These are phyloP conservation scores for Immersiella caudata DNA, from an alignment of 495 filamentous ascomycete species.

Conservation along the genomic window DNA sequence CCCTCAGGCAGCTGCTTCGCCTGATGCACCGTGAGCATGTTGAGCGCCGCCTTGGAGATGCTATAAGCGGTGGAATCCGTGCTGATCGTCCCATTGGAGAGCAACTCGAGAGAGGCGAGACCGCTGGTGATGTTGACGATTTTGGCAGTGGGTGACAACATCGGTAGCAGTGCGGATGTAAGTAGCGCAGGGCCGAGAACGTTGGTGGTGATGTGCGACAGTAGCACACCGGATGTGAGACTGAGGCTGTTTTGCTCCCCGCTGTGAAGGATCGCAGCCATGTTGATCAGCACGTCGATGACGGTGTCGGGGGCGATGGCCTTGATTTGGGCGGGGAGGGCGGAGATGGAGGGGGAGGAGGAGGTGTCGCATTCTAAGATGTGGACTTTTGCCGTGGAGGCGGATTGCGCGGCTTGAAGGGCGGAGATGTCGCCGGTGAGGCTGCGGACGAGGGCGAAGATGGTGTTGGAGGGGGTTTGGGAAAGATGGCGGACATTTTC, in stretches of 20 bases:
- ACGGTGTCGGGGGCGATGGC: constrained; percentile 27
- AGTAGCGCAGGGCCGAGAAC: constrained; percentile 40
- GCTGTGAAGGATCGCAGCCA: constrained; percentile 41
- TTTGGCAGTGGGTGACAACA: neutral
- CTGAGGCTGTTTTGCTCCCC: constrained; percentile 31
- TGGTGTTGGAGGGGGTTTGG: constrained; percentile 41
- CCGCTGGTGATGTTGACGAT: constrained; percentile 8
- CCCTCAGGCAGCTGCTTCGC: constrained; percentile 37
- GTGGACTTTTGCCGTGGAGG: constrained; percentile 27
- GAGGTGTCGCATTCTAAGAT: constrained; percentile 48
- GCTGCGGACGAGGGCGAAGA: constrained; percentile 51
- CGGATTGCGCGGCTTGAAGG: constrained; percentile 29
- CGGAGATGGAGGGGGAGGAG: constrained; percentile 35
- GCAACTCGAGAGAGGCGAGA: neutral
- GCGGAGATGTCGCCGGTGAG: constrained; percentile 32
- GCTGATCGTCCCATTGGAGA: constrained; percentile 12
- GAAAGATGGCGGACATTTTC: constrained; percentile 55
- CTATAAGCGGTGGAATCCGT: constrained; percentile 34
- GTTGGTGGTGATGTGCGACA: constrained; percentile 35
- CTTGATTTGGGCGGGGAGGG: constrained; percentile 29
- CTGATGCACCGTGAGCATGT: constrained; percentile 45
- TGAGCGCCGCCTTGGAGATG: constrained; percentile 44
- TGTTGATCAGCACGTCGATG: constrained; percentile 47
- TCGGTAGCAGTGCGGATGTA: constrained; percentile 24
- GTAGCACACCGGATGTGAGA: constrained; percentile 33